Percentiles rank a stretch among this genome's conserved stretches.
Evolutionary conservation across 148 eudicot species (phyloP).

Genomic region (Silene uniflora): DNA sequence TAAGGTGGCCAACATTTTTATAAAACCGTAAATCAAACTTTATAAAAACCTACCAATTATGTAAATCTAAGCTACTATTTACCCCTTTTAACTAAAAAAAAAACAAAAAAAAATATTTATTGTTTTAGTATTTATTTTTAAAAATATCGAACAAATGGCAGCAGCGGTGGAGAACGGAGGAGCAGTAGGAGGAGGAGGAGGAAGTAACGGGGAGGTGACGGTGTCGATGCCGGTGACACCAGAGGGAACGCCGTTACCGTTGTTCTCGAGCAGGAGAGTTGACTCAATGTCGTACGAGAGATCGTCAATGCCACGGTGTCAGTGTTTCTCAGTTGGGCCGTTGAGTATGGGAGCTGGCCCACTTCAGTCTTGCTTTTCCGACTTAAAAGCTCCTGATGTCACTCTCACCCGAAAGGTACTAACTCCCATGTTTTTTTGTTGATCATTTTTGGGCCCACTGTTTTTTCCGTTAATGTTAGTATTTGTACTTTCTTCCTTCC

Average conservation of each 20-base stretch:
- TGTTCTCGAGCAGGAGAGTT: constrained; percentile 46
- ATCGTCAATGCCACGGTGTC: constrained; percentile 82
- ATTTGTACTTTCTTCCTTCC: not conserved
- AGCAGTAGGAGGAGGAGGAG: not conserved
- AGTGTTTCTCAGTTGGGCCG: constrained; percentile 56
- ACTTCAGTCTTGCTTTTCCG: constrained; percentile 61
- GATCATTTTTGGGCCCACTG: not conserved
- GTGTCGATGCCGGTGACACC: constrained; percentile 43
- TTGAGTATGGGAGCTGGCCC: constrained; percentile 44
- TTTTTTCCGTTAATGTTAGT: not conserved
- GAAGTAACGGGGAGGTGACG: constrained; percentile 38
- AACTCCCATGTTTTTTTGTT: not conserved
- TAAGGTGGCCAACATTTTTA: constrained; percentile 27
- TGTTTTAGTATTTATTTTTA: too few species aligned
- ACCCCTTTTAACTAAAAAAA: constrained; percentile 16
- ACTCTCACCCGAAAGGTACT: constrained; percentile 91
- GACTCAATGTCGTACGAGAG: constrained; percentile 79
- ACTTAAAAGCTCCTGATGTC: constrained; percentile 58
- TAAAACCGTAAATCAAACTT: constrained; percentile 30
- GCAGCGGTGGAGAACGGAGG: constrained; percentile 6
- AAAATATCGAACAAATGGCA: not conserved
- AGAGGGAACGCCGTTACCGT: constrained; percentile 69
- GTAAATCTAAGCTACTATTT: constrained; percentile 23
- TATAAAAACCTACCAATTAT: constrained; percentile 42
- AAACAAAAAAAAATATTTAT: constrained; percentile 20